Conservation (phyloP, 345 rosid genomes). For the Capsella bursapastoris region DNA sequence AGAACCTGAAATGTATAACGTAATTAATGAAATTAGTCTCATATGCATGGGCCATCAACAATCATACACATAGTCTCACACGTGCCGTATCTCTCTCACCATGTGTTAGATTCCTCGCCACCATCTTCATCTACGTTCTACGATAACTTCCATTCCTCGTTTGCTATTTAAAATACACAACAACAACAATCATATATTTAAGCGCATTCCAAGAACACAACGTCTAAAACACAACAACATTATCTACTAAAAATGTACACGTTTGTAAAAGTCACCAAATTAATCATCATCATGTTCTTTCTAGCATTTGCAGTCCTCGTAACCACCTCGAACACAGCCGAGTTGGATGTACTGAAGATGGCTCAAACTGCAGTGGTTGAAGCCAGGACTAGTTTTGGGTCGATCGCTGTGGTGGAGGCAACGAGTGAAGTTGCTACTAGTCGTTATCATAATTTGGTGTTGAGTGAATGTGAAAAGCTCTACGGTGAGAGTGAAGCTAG, state of each 20-base stretch:
- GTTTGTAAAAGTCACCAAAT: slow-evolving; percentile 32
- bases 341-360: slow-evolving; percentile 41
- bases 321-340: slow-evolving; percentile 34
- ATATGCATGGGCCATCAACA: slow-evolving; percentile 39
- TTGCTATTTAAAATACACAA: slow-evolving; percentile 22
- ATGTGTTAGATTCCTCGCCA: slow-evolving; percentile 44
- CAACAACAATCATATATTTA: slow-evolving; percentile 13
- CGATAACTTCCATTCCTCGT: slow-evolving; percentile 30
- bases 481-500: slow-evolving; percentile 59
- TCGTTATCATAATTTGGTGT: slow-evolving; percentile 32
- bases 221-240: slow-evolving; percentile 14
- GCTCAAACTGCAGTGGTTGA: slow-evolving; percentile 47
- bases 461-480: slow-evolving; percentile 58
- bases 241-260: slow-evolving; percentile 37
- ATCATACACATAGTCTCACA: slow-evolving; percentile 46
- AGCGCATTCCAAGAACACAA: slow-evolving; percentile 22
- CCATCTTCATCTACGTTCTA: slow-evolving; percentile 34
- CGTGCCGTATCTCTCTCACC: slow-evolving; percentile 41
- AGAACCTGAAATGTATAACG: slow-evolving; percentile 10
- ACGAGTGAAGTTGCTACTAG: slow-evolving; percentile 15
- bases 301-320: slow-evolving; percentile 36
- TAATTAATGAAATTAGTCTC: slow-evolving; percentile 28
- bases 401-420: slow-evolving; percentile 24
- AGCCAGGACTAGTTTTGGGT: slow-evolving; percentile 44
- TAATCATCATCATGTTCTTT: slow-evolving; percentile 43